Evolutionary conservation across 805 yeast species (phyloP).

Genomic region (Wickerhamiella azymoides): DNA sequence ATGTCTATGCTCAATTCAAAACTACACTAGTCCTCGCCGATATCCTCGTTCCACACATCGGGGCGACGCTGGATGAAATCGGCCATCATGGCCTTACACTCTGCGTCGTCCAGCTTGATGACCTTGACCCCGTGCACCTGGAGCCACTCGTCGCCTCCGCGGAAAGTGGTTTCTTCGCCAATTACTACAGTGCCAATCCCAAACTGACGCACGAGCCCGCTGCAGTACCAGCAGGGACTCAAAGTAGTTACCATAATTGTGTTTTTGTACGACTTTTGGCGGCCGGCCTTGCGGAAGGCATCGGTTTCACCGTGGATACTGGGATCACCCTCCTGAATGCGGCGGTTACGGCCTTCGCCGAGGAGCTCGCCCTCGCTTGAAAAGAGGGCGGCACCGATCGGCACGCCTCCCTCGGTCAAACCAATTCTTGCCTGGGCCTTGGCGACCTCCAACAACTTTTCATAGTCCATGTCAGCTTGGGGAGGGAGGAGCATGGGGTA

Average conservation of each 20-base stretch:
- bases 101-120: conserved; percentile 22
- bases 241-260: conserved; percentile 87
- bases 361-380: conserved; percentile 64
- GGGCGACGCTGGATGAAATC: conserved; percentile 51
- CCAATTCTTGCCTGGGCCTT: conserved; percentile 28
- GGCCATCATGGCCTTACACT: conserved; percentile 48
- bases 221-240: conserved; percentile 91
- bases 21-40: conserved; percentile 18
- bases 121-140: conserved; percentile 44
- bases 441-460: conserved; percentile 21
- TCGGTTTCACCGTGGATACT: conserved; percentile 87
- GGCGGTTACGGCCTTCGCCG: conserved; percentile 81
- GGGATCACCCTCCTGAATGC: conserved; percentile 74
- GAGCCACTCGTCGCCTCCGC: conserved; percentile 73
- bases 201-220: conserved; percentile 83
- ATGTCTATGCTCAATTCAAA: background rate
- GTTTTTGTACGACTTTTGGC: conserved; percentile 61
- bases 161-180: conserved; percentile 75
- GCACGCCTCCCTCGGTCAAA: conserved; percentile 76
- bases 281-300: conserved; percentile 80
- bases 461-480: conserved; percentile 15
- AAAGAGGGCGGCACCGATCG: conserved; percentile 69
- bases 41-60: conserved; percentile 28
- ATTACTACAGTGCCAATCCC: conserved; percentile 77
- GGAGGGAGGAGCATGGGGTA: no score